Evolutionary conservation across 139 green algal species (phyloP), one percentile per base, ranked within the genome.

Genomic region (Raphidocelis subcapitata): DNA sequence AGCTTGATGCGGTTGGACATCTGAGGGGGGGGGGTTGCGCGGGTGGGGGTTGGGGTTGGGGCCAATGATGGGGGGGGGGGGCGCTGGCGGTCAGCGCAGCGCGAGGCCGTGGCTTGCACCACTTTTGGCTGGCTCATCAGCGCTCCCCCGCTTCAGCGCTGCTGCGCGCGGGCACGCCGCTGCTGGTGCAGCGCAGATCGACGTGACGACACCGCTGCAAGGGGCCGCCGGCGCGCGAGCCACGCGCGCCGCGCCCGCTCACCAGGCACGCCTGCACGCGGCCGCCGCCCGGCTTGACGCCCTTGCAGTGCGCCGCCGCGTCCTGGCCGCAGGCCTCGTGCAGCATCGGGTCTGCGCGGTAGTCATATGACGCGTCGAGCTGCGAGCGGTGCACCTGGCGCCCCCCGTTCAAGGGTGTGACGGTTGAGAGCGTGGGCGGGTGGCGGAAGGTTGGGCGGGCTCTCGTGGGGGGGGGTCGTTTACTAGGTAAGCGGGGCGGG

Each of bases 221-320:
- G 36, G 5, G 18, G 5, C 16, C n/a, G 32, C 18, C 10, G 5
- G 32, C 32, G 60, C 16, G 18, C 62, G 5, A 10, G 35, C 24
- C 36, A 54, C 16, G 4, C 49, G 4, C 4, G 41, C 26, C 31
- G 21, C 28, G 26, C 35, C 14, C 3, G 56, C 80, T 47, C 65
- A 91, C 84, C 82, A 95, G 72, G 82, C 90, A 95, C 2, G 80
- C 79, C 63, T 92, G 89, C 14, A 92, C 67, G 16, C 84, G 79
- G 0, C 89, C 88, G 12, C 88, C 85, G 23, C 89, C 86, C 5
- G 68, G 54, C 66, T 93, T 85, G 14, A 89, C 82, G 24, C 83
- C 82, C 35, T 67, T 28, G 73, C 88, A 91, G 23, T 87, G 81
- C 62, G 23, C 61, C 1, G 79, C 56, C 0, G 79, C 83, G 62